Base-by-base conservation (phyloP, 2,329 filamentous ascomycete genomes). In the Colletotrichum simmondsii region DNA sequence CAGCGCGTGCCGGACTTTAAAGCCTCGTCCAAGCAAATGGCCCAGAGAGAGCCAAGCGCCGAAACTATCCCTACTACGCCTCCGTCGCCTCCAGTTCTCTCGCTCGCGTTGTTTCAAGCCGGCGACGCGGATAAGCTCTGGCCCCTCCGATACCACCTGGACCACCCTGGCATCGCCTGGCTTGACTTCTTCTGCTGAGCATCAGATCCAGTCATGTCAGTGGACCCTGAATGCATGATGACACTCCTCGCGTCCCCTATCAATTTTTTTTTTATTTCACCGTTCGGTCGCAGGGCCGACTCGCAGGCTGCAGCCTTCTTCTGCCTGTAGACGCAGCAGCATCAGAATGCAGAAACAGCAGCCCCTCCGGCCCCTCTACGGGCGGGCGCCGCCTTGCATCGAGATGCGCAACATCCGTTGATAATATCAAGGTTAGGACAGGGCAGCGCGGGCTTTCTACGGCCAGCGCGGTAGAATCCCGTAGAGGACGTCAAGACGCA, bases 31-130 rank as follows among this genome's bases (percentile, higher is more conserved):
- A 24, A 60, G 53, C 32, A 42, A 49, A n/a, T 16, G 58, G 42
- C 59, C 59, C 52, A 30, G 46, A 52, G 35, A 42, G 56, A 58
- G 61, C 71, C 67, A 61, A 71, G 71, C 71, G 56, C 71, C 66
- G 71, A 71, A 65, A 70, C 70, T 65, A 65, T 52, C 66, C 56
- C 58, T 32, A 64, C 26, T 22, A 26, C n/a, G 53, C 60, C 56
- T 22, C 53, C 64, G 52, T 67, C 58, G 54, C 58, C 60, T 32
- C 37, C 37, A 42, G 14, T 35, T 22, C 59, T 54, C 42, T 42
- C 60, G 69, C 71, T 71, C 66, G 70, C 59, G 70, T 35, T 46
- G 71, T 73, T 73, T 73, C 71, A 71, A 73, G 66, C 70, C 60
- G 70, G 70, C 66, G 26, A 61, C 60, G 71, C 71, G 71, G 66